Conservation (phyloP, 192 early-diverging fungal genomes). For the Ambispora gerdemannii region DNA sequence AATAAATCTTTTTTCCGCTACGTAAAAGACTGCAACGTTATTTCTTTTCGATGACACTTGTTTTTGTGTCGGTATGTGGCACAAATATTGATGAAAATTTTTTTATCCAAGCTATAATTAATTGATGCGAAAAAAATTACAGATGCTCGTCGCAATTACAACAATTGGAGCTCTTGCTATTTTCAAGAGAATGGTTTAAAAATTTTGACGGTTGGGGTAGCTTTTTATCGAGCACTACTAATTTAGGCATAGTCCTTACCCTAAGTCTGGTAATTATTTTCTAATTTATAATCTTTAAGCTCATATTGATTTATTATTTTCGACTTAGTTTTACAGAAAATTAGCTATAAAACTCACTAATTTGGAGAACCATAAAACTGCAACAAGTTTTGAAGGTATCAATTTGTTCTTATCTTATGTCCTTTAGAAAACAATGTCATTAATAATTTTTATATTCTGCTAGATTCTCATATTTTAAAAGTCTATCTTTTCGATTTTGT, state of each 20-base stretch:
- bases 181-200: slow-evolving; percentile 28
- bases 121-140: not conserved
- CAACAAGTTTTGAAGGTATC: slow-evolving; percentile 46
- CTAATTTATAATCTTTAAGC: too few relatives aligned
- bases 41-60: slow-evolving; percentile 40
- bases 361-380: slow-evolving; percentile 47
- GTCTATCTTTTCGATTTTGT: slow-evolving; percentile 58
- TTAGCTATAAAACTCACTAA: slow-evolving; percentile 41
- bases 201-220: too few relatives aligned
- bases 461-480: slow-evolving; percentile 55
- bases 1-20: slow-evolving; percentile 44
- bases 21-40: slow-evolving; percentile 36
- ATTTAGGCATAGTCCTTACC: too few relatives aligned
- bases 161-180: slow-evolving; percentile 40
- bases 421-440: not conserved
- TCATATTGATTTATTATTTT: not conserved
- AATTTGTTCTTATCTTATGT: not conserved
- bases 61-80: slow-evolving; percentile 40
- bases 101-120: not conserved
- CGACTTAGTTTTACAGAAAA: slow-evolving; percentile 30
- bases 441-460: not conserved
- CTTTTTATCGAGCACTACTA: too few relatives aligned
- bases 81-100: not conserved
- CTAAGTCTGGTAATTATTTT: slow-evolving; percentile 46
- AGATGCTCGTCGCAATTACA: slow-evolving; percentile 45